phyloP scores from a whole-genome alignment of 768 basidiomycete species.

The Phaffia tasmanica region DNA sequence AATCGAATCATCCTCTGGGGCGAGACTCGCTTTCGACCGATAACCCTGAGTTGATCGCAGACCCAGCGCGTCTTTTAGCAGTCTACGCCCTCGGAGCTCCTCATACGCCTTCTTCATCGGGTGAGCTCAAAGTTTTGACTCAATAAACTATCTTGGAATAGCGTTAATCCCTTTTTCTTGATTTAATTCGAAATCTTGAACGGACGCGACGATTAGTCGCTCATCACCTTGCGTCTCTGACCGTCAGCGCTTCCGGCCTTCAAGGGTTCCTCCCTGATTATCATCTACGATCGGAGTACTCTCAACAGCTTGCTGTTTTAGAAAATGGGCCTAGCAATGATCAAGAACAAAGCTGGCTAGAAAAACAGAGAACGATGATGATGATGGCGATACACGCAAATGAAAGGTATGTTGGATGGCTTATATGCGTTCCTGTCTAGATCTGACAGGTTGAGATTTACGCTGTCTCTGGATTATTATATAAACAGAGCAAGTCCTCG shows the following conservation, averaged over 20 bases:
- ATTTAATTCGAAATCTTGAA: not conserved
- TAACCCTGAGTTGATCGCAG: constrained; percentile 16
- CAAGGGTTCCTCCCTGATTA: constrained; percentile 10
- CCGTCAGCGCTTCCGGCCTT: constrained; percentile 7
- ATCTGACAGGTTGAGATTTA: not conserved
- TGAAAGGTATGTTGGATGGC: not conserved
- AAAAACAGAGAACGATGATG: constrained; percentile 2
- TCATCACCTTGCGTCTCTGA: constrained; percentile 13
- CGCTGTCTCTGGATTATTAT: not conserved
- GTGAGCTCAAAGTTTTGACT: not conserved
- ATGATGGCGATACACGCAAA: not conserved
- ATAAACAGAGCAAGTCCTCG: not conserved
- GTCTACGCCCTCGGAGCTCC: constrained; percentile 21
- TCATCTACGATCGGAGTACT: not conserved
- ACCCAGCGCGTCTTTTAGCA: constrained; percentile 21
- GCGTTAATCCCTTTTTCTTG: not conserved
- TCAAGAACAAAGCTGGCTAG: constrained; percentile 17
- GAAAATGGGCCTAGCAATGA: not conserved
- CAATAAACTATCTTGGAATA: not conserved
- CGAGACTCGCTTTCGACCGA: not conserved
- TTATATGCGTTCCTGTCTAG: not conserved
- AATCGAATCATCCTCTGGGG: too few species aligned
- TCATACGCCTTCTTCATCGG: constrained; percentile 9
- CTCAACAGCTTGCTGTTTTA: constrained; percentile 4
- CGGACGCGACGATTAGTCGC: constrained; percentile 7